Evolutionary conservation across 2,329 filamentous ascomycete genomes (phyloP), one percentile per base, ranked within the genome.

Genomic region (Ambrosiella cleistominuta): DNA sequence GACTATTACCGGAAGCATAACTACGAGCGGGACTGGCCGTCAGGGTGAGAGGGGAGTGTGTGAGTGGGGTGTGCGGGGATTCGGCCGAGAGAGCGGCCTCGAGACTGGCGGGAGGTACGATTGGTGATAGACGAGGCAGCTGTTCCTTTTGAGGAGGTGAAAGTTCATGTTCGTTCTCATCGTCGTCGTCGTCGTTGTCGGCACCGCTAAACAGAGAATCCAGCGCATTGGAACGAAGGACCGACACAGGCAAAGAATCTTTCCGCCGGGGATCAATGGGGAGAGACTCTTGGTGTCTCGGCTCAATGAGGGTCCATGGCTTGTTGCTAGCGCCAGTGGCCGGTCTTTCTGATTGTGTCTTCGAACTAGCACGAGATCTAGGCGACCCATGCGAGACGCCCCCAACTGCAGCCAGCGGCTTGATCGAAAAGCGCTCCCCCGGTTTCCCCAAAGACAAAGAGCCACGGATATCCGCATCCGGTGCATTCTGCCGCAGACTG

Each of bases 391-490:
- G 44, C n/a, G 37, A 17, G 7, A 54, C 15, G 3, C 59, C 59
- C 4, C 59, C 59, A 39, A 60, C 40, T 4, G 59, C 55, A 50
- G 55, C 56, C 9, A 50, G 55, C 4, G 59, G 59, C 38, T 60
- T 61, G 42, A 63, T 64, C 37, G 54, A 59, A 35, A 52, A 51
- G 37, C 51, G 36, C 27, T 55, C 50, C 15, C 36, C 51, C 2
- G 44, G 44, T 15, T 15, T 47, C 44, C 44, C 44, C 9, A 47
- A 7, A 2, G 51, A 37, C n/a, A 54, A 38, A 13, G 36, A 37
- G 1, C 51, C 51, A 38, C 58, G 19, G 35, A 56, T 50, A 15
- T 58, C 53, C 9, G 44, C 19, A 4, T 55, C 59, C 5, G 47
- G 39, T 9, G 45, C 47, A 52, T 55, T 59, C 13, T 58, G 56